A percentile compares a stretch with the other conserved stretches of the same genome.
These are phyloP conservation scores for Quillaja saponaria DNA, from an alignment of 306 rosid genomes.

Conservation along the genomic window DNA sequence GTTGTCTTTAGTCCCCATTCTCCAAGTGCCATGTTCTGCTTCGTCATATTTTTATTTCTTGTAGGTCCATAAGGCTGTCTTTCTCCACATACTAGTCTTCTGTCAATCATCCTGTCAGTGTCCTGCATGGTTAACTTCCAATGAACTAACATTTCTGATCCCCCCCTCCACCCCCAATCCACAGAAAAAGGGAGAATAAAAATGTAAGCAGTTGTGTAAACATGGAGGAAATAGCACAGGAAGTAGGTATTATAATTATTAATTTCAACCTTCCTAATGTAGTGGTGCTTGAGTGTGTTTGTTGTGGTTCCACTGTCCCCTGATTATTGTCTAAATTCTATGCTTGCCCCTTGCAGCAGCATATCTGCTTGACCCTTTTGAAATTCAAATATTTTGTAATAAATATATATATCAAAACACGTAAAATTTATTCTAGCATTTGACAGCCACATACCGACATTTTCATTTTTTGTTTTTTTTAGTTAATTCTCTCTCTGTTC, in stretches of 20 bases:
- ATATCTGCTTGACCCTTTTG: background rate
- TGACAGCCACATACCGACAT: too few relatives aligned
- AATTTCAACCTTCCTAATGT: too few relatives aligned
- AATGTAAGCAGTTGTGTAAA: too few relatives aligned
- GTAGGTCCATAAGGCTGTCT: too few relatives aligned
- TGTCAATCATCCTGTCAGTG: background rate
- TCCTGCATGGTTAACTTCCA: background rate
- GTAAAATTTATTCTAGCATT: background rate
- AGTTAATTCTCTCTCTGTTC: constrained; percentile 12
- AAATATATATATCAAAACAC: background rate
- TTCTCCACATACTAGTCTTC: background rate
- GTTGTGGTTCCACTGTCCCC: too few relatives aligned
- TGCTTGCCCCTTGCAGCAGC: too few relatives aligned
- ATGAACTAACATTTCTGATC: too few relatives aligned
- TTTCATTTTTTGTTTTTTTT: background rate
- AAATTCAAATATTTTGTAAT: background rate
- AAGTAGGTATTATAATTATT: constrained; percentile 1
- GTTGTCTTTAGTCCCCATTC: background rate
- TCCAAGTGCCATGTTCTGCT: background rate
- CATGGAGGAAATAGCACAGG: background rate
- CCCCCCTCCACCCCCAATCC: too few relatives aligned
- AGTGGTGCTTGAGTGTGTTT: too few relatives aligned
- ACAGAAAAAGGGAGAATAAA: too few relatives aligned
- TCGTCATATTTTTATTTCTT: too few relatives aligned
- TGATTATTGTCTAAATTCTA: too few relatives aligned